Evolutionary conservation across 1,139 yeast species (phyloP).

Genomic region (Kazachstania sp.): DNA sequence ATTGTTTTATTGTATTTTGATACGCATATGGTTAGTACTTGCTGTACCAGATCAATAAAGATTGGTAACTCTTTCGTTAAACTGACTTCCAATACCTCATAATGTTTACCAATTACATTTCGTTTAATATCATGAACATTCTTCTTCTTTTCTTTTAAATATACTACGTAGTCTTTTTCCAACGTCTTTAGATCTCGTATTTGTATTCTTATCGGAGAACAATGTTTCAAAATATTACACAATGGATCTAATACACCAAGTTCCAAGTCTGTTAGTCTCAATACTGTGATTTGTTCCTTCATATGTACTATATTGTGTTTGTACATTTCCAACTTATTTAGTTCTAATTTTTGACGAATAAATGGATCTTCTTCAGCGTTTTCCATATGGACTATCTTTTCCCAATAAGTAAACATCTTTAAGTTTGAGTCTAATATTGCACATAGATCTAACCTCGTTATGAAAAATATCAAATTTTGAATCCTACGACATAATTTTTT

Average conservation of each 20-base stretch:
- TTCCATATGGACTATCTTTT: slow-evolving; percentile 14
- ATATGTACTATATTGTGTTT: slow-evolving; percentile 18
- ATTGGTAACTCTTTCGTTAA: slow-evolving; percentile 29
- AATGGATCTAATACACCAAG: slow-evolving; percentile 26
- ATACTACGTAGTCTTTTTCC: slow-evolving; percentile 29
- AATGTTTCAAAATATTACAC: slow-evolving; percentile 17
- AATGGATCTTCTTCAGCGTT: slow-evolving; percentile 1
- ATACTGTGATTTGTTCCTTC: slow-evolving; percentile 23
- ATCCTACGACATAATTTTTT: slow-evolving; percentile 14
- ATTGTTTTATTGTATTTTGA: slow-evolving; percentile 20
- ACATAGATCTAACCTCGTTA: slow-evolving; percentile 8
- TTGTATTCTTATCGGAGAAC: slow-evolving; percentile 19
- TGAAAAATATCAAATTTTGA: neutral
- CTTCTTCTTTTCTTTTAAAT: slow-evolving; percentile 20
- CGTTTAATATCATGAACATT: slow-evolving; percentile 22
- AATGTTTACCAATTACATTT: slow-evolving; percentile 26
- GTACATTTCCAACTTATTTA: slow-evolving; percentile 8
- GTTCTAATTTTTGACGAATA: neutral
- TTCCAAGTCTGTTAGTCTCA: slow-evolving; percentile 22
- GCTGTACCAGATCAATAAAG: slow-evolving; percentile 15
- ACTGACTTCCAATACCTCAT: slow-evolving; percentile 25
- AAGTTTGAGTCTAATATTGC: slow-evolving; percentile 12
- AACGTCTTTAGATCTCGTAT: slow-evolving; percentile 28
- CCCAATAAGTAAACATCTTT: slow-evolving; percentile 17
- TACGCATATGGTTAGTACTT: slow-evolving; percentile 16